These are phyloP conservation scores for Uncinocarpus reesii DNA, from an alignment of 2,329 filamentous ascomycete genomes.

Conservation along the genomic window DNA sequence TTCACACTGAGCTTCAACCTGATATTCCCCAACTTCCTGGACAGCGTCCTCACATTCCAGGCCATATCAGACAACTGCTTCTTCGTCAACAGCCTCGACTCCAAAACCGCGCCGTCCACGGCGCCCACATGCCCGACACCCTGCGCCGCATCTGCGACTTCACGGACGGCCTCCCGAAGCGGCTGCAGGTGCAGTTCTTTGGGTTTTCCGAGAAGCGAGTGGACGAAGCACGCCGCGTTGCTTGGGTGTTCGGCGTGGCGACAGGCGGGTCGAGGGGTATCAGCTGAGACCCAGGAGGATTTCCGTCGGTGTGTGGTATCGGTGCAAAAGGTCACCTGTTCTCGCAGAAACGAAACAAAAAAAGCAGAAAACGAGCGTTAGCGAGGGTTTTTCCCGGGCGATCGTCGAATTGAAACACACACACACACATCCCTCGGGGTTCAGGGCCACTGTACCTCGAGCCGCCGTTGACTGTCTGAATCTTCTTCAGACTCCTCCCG, in stretches of 20 bases:
- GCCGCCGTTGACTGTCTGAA: conserved; percentile 4
- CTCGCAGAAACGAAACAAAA: no score
- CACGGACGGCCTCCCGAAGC: conserved; percentile 16
- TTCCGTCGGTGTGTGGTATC: conserved; percentile 47
- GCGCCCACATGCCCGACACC: conserved; percentile 18
- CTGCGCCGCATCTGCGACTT: conserved; percentile 17
- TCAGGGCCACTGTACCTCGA: conserved; percentile 4
- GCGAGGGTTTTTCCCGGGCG: background rate
- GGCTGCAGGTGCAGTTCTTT: conserved; percentile 17
- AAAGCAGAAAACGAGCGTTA: background rate
- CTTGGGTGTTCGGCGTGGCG: conserved; percentile 26
- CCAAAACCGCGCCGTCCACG: conserved; percentile 35
- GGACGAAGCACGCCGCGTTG: conserved; percentile 45
- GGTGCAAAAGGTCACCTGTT: conserved; percentile 36
- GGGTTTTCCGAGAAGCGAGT: conserved; percentile 44
- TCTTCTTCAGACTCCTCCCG: conserved; percentile 3
- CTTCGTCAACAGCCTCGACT: conserved; percentile 78
- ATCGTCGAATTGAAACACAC: background rate
- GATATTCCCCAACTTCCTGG: conserved; percentile 73
- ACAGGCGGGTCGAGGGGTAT: conserved; percentile 32
- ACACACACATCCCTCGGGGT: no score
- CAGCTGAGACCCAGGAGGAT: conserved; percentile 46
- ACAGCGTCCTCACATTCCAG: conserved; percentile 84
- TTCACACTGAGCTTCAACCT: conserved; percentile 70
- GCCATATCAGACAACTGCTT: conserved; percentile 95